A percentile compares a stretch with the other conserved stretches of the same genome.
phyloP scores from a whole-genome alignment of 345 rosid species.

The Chamaenerion angustifolium region DNA sequence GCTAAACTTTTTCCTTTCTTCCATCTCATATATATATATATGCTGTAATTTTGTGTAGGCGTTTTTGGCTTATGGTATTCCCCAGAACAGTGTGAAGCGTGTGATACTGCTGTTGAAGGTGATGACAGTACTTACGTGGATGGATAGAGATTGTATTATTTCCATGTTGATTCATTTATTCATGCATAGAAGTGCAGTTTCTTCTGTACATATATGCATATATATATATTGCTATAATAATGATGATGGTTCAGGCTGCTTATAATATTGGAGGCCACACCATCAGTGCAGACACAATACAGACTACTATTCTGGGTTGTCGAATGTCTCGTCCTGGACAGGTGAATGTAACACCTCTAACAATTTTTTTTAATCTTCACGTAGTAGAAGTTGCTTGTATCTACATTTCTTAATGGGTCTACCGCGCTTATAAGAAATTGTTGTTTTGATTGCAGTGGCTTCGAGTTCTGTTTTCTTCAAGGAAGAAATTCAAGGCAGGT shows the following conservation, averaged over 20 bases:
- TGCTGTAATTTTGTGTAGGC: slow-evolving; percentile 15
- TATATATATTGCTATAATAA: too few species aligned
- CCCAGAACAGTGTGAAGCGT: slow-evolving; percentile 79
- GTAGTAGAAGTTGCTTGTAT: too few species aligned
- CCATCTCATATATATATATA: too few species aligned
- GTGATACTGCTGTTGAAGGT: slow-evolving; percentile 73
- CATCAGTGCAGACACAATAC: slow-evolving; percentile 71
- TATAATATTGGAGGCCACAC: slow-evolving; percentile 89
- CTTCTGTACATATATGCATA: too few species aligned
- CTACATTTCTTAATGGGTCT: slow-evolving; percentile 2
- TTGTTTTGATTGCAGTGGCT: slow-evolving; percentile 55
- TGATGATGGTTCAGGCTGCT: slow-evolving; percentile 78
- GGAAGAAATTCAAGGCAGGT: slow-evolving; percentile 55
- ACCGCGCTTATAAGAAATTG: slow-evolving; percentile 1
- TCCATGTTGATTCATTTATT: not conserved
- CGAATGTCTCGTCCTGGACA: slow-evolving; percentile 92
- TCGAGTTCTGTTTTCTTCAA: slow-evolving; percentile 52
- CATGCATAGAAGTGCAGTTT: too few species aligned
- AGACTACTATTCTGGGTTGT: slow-evolving; percentile 64
- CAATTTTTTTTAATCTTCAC: too few species aligned
- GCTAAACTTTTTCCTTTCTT: too few species aligned
- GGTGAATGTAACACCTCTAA: slow-evolving; percentile 37
- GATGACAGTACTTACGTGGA: slow-evolving; percentile 2
- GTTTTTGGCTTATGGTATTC: slow-evolving; percentile 81
- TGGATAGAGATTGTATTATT: too few species aligned